Conservation (phyloP, 345 rosid species). For the Citrus inodora region DNA sequence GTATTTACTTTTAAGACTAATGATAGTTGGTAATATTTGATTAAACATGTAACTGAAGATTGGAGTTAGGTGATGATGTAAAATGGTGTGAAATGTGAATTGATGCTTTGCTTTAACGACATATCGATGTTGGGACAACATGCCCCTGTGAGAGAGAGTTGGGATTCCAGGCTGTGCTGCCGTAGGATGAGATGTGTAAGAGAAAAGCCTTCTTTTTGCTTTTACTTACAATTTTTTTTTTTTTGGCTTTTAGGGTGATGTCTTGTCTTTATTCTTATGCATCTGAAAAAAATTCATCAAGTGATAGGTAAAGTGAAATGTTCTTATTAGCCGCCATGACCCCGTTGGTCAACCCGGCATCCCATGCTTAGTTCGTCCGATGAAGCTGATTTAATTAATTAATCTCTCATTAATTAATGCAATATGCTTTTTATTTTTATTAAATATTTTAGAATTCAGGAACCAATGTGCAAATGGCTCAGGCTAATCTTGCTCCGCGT, state of each 20-base stretch:
- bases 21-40: no score
- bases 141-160: neutral
- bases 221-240: neutral
- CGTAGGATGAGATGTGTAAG: no score
- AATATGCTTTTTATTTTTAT: no score
- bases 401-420: no score
- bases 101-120: neutral
- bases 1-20: no score
- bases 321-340: neutral
- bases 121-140: neutral
- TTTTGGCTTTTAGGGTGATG: no score
- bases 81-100: neutral
- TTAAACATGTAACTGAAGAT: no score
- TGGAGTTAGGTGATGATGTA: neutral
- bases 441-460: no score
- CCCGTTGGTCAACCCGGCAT: no score
- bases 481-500: no score
- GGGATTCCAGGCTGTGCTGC: neutral
- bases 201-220: neutral
- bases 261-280: neutral
- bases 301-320: neutral
- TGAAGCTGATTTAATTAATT: neutral
- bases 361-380: neutral
- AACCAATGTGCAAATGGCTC: no score
- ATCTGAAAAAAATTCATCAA: neutral